Evolutionary conservation across 2,329 filamentous ascomycete genomes (phyloP), one percentile per base, ranked within the genome.

Genomic region (Onygenales sp.): DNA sequence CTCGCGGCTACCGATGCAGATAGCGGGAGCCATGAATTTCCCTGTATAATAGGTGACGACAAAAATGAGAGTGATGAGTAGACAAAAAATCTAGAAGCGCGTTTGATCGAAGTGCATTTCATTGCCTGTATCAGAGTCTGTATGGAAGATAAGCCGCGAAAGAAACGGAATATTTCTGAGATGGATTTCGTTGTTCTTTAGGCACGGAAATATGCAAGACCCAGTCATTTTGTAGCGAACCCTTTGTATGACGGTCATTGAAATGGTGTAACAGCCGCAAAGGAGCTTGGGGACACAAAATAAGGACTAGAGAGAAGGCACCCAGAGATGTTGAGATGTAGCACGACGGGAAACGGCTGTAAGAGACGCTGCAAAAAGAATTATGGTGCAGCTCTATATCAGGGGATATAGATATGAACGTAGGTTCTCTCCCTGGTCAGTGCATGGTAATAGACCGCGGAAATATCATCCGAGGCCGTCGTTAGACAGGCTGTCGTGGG

Each of bases 321-420:
- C 10, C 27, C 33, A 38, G 33, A 48, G 2, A 11, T 11, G 33
- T 17, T 39, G 46, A 33, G 35, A 49, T 49, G 46, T 21, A 7
- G 46, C 39, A 49, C 46, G 39, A 49, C 46, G 46, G 14, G 39
- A 47, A 49, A 49, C 17, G 14, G 35, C 17, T 38, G 46, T 49
- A 38, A 45, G 27, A 45, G 31, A 33, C 35, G 31, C 17, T 10
- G 31, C 14, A 32, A 41, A n/a, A 11, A n/a, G n/a, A 49, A 39
- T 21, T n/a, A 27, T 38, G 46, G 10, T 39, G 35, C 27, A 27
- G 14, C 14, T 31, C 14, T 14, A 21, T 21, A 39, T 49, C 14
- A 49, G 35, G 6, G 35, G 35, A 36, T 49, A 39, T 13, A 49
- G 6, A 39, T 14, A 6, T 17, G 3, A 21, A 49, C 14, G 45